A percentile compares a stretch with the other conserved stretches of the same genome.
Conservation (phyloP, 2,329 filamentous ascomycete species). For the Monosporascus sp. region DNA sequence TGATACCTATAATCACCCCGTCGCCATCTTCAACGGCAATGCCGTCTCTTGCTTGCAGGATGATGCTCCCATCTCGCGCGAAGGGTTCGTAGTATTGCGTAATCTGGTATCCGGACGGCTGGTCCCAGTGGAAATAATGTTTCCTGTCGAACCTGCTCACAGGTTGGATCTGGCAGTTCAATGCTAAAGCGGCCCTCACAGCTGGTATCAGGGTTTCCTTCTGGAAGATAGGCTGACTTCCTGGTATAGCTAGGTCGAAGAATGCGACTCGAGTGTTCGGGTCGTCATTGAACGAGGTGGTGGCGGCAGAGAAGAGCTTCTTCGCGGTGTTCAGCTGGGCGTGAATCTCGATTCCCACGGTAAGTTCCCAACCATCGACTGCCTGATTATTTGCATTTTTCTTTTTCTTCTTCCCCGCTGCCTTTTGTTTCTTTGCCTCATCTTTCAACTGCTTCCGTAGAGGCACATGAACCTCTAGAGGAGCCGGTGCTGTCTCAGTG, state of each 20-base stretch:
- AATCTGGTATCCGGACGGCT: constrained; percentile 93
- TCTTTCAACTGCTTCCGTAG: constrained; percentile 70
- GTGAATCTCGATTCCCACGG: constrained; percentile 94
- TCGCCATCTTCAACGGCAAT: constrained; percentile 70
- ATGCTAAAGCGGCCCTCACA: constrained; percentile 78
- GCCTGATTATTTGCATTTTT: constrained; percentile 43
- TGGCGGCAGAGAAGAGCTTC: constrained; percentile 82
- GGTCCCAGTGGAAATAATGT: constrained; percentile 99
- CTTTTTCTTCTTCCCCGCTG: constrained; percentile 37
- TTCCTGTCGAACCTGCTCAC: constrained; percentile 89
- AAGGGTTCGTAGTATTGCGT: constrained; percentile 86
- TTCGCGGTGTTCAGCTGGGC: constrained; percentile 84
- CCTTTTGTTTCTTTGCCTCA: constrained; percentile 49
- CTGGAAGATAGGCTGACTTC: constrained; percentile 83
- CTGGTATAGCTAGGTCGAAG: constrained; percentile 86
- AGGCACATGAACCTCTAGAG: constrained; percentile 34
- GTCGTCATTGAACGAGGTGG: constrained; percentile 57
- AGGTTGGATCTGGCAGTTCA: constrained; percentile 72
- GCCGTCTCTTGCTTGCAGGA: constrained; percentile 68
- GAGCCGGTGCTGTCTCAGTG: constrained; percentile 18
- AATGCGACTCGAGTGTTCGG: constrained; percentile 84
- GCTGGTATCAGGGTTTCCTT: constrained; percentile 78
- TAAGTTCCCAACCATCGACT: constrained; percentile 77
- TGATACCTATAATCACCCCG: constrained; percentile 70
- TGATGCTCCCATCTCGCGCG: constrained; percentile 65